phyloP scores from a whole-genome alignment of 495 filamentous ascomycete genomes.

The Emericellopsis terricola region DNA sequence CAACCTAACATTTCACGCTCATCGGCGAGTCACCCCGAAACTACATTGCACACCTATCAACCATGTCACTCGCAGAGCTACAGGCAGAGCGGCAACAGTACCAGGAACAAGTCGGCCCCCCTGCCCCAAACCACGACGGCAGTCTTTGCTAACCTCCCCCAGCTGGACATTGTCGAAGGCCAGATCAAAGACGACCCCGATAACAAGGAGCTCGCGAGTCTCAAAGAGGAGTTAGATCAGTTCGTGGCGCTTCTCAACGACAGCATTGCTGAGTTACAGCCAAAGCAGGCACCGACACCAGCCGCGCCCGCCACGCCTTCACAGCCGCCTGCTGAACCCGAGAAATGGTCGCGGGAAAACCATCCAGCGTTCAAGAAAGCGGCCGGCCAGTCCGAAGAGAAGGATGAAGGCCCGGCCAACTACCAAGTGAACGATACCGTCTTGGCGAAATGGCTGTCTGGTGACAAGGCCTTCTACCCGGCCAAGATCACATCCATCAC shows the following conservation, averaged over 20 bases:
- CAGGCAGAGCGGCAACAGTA: slow-evolving; percentile 70
- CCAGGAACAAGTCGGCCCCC: slow-evolving; percentile 47
- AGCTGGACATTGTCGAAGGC: slow-evolving; percentile 68
- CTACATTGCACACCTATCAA: too few relatives aligned
- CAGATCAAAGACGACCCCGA: slow-evolving; percentile 69
- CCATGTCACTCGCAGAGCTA: slow-evolving; percentile 30
- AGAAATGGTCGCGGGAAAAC: slow-evolving; percentile 59
- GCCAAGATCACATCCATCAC: slow-evolving; percentile 88
- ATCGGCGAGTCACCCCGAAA: too few relatives aligned
- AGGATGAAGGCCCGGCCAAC: slow-evolving; percentile 25
- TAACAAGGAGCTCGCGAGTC: slow-evolving; percentile 60
- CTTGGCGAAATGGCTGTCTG: slow-evolving; percentile 76
- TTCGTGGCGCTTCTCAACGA: slow-evolving; percentile 63
- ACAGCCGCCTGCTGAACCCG: slow-evolving; percentile 29
- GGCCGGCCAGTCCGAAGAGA: slow-evolving; percentile 23
- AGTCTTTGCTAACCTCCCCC: slow-evolving; percentile 3
- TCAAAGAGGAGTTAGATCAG: slow-evolving; percentile 70
- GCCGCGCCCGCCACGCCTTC: slow-evolving; percentile 22
- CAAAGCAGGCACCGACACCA: slow-evolving; percentile 29
- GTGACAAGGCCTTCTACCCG: slow-evolving; percentile 80
- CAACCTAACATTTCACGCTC: too few relatives aligned
- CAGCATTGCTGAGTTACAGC: slow-evolving; percentile 63
- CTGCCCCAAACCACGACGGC: background rate
- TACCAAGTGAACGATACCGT: slow-evolving; percentile 84
- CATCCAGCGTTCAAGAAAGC: slow-evolving; percentile 49